Conservation (phyloP, 441 rosid genomes). For the Flueggea neowawraea region DNA sequence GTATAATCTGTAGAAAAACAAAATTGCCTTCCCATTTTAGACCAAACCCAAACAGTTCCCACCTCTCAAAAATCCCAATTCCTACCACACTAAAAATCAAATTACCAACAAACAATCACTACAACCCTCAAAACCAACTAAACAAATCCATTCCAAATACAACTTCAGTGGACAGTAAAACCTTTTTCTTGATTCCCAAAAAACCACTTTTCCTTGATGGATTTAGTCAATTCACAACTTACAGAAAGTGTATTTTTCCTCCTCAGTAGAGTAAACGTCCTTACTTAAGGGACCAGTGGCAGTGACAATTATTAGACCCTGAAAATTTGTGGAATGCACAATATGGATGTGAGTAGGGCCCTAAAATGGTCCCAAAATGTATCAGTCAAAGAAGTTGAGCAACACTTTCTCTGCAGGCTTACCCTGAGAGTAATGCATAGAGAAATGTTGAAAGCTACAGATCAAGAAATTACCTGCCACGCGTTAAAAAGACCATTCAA, state of each 20-base stretch:
- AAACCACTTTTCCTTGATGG: too few relatives aligned
- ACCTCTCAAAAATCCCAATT: too few relatives aligned
- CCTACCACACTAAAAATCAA: too few relatives aligned
- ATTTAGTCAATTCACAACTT: too few relatives aligned
- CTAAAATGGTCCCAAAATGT: slow-evolving; percentile 16
- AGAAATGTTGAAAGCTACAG: slow-evolving; percentile 16
- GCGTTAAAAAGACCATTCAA: neutral
- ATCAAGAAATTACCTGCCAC: slow-evolving; percentile 11
- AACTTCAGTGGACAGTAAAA: too few relatives aligned
- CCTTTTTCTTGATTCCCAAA: too few relatives aligned
- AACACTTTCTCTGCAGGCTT: slow-evolving; percentile 13
- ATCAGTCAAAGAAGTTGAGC: neutral
- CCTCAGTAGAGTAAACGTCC: neutral
- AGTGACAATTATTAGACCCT: slow-evolving; percentile 2
- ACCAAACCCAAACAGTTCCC: slow-evolving; percentile 4
- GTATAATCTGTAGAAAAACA: slow-evolving; percentile 22
- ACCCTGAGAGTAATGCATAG: slow-evolving; percentile 5
- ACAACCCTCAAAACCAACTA: too few relatives aligned
- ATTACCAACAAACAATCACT: too few relatives aligned
- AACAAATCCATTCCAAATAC: too few relatives aligned
- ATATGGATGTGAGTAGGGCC: neutral
- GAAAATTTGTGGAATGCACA: slow-evolving; percentile 8
- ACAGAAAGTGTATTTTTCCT: too few relatives aligned
- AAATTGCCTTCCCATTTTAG: slow-evolving; percentile 23
- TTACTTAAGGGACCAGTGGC: slow-evolving; percentile 15